These are phyloP conservation scores for Neurospora sp. DNA, from an alignment of 495 filamentous ascomycete genomes.

Conservation along the genomic window DNA sequence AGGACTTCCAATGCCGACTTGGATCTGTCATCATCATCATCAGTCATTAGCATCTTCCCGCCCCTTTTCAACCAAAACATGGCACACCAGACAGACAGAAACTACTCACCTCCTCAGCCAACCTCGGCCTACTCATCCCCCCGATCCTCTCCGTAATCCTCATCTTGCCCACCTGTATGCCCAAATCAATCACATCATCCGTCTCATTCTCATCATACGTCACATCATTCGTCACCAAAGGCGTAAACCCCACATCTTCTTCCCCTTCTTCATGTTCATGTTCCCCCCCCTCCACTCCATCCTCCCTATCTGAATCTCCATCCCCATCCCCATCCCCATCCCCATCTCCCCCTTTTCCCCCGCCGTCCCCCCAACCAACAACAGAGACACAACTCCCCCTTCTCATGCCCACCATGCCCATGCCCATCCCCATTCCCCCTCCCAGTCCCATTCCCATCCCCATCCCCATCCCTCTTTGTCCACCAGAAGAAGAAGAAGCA, in stretches of 20 bases:
- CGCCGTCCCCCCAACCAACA: background rate
- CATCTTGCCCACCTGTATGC: constrained; percentile 59
- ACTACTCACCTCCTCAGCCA: constrained; percentile 52
- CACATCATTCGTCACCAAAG: constrained; percentile 49
- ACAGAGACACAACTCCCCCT: background rate
- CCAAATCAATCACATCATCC: constrained; percentile 60
- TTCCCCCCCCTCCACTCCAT: constrained; percentile 27
- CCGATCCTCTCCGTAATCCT: constrained; percentile 65
- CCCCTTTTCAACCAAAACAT: background rate
- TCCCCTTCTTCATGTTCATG: constrained; percentile 37
- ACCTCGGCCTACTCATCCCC: constrained; percentile 45
- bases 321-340: background rate
- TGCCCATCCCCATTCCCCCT: background rate
- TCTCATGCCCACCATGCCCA: background rate
- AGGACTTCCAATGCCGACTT: constrained; percentile 13
- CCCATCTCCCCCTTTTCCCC: background rate
- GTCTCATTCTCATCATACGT: constrained; percentile 50
- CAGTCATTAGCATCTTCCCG: background rate
- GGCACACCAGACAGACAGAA: background rate
- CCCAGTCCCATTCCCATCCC: background rate
- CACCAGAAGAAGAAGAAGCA: constrained; percentile 2
- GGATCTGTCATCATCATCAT: constrained; percentile 8
- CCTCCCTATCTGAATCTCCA: constrained; percentile 9
- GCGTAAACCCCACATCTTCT: constrained; percentile 41
- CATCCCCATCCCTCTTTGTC: background rate